Conservation (phyloP, 148 eudicot species). For the Drosera capensis region DNA sequence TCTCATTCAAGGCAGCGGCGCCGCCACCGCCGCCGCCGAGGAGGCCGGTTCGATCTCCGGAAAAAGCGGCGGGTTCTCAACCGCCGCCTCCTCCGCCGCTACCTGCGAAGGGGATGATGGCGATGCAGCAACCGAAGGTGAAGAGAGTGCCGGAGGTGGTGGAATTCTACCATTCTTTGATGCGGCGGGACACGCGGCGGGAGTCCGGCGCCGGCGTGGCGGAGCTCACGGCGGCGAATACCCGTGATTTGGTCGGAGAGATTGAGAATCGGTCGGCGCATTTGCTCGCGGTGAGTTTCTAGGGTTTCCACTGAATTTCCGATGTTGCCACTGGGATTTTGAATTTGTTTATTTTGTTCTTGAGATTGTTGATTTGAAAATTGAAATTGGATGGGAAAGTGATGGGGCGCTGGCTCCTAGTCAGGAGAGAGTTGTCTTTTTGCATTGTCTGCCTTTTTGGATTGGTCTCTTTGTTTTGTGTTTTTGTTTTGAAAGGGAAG, state of each 20-base stretch:
- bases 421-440: too few relatives aligned
- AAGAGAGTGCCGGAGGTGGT: slow-evolving; percentile 91
- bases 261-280: slow-evolving; percentile 77
- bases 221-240: slow-evolving; percentile 35
- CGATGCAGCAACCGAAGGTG: slow-evolving; percentile 46
- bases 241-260: slow-evolving; percentile 75
- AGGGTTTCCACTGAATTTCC: slow-evolving; percentile 8
- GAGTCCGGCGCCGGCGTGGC: slow-evolving; percentile 36
- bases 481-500: too few relatives aligned
- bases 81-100: slow-evolving; percentile 59
- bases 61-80: slow-evolving; percentile 12
- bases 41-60: slow-evolving; percentile 17
- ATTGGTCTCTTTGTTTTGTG: too few relatives aligned
- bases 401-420: too few relatives aligned
- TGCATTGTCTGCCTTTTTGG: too few relatives aligned
- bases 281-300: slow-evolving; percentile 53
- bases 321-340: slow-evolving; percentile 17
- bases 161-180: slow-evolving; percentile 78
- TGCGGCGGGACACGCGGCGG: slow-evolving; percentile 72
- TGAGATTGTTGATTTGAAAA: neutral
- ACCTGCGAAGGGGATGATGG: slow-evolving; percentile 27
- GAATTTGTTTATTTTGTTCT: slow-evolving; percentile 4
- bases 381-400: too few relatives aligned
- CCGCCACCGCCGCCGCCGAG: slow-evolving; percentile 21
- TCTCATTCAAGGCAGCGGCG: slow-evolving; percentile 14